phyloP scores from a whole-genome alignment of 495 filamentous ascomycete genomes.

The Cladorrhinum samala region DNA sequence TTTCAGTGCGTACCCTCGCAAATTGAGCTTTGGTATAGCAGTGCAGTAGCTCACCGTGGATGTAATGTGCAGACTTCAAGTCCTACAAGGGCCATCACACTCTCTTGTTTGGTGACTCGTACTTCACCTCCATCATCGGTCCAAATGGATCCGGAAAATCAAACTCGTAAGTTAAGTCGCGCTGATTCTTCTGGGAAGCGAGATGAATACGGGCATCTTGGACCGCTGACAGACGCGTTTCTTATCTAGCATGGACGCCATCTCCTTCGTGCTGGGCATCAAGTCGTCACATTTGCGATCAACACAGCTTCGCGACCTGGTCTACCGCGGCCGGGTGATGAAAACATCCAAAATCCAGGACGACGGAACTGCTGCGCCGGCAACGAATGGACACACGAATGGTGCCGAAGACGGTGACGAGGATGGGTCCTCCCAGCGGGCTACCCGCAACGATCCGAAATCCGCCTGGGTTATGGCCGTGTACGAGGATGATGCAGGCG shows the following conservation, averaged over 20 bases:
- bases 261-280: constrained; percentile 97
- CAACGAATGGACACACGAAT: constrained; percentile 49
- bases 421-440: constrained; percentile 51
- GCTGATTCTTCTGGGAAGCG: not conserved
- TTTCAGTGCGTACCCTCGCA: constrained; percentile 59
- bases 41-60: constrained; percentile 10
- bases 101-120: constrained; percentile 93
- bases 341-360: constrained; percentile 85
- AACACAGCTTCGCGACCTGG: constrained; percentile 85
- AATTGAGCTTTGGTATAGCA: not conserved
- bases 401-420: constrained; percentile 50
- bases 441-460: constrained; percentile 66
- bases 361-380: constrained; percentile 63
- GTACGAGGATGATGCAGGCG: constrained; percentile 94
- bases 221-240: constrained; percentile 6
- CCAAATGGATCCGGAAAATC: constrained; percentile 99
- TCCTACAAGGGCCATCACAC: constrained; percentile 95
- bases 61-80: constrained; percentile 73
- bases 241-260: constrained; percentile 83
- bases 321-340: constrained; percentile 93
- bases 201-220: not conserved
- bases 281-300: constrained; percentile 96
- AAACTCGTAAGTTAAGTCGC: constrained; percentile 82
- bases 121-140: constrained; percentile 98
- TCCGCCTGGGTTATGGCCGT: constrained; percentile 99